phyloP scores from a whole-genome alignment of 306 rosid genomes.

The Bauhinia variegata region DNA sequence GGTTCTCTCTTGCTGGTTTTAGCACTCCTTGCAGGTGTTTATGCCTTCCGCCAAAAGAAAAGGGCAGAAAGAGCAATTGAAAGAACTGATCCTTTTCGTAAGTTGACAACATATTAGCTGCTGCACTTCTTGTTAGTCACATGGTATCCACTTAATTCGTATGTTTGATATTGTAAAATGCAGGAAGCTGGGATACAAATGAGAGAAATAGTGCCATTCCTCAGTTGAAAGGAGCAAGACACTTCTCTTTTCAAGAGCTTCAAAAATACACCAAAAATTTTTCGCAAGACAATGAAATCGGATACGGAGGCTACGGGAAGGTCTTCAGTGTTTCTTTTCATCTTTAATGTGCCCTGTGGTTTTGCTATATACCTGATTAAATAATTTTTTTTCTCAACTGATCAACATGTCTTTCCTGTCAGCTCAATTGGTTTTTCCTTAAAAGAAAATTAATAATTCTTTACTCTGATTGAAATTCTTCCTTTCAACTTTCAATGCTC shows the following conservation, averaged over 20 bases:
- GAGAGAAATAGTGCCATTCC: conserved; percentile 34
- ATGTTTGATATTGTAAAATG: neutral
- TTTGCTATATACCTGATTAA: too few relatives aligned
- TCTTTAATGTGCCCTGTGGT: too few relatives aligned
- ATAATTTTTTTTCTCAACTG: too few relatives aligned
- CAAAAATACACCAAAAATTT: conserved; percentile 43
- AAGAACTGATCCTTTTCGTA: conserved; percentile 42
- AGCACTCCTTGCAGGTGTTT: conserved; percentile 37
- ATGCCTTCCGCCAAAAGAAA: conserved; percentile 42
- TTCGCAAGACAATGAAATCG: conserved; percentile 41
- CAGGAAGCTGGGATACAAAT: conserved; percentile 27
- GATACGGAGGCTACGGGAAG: conserved; percentile 57
- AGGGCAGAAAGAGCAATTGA: conserved; percentile 32
- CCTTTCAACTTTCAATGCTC: too few relatives aligned
- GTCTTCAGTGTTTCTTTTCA: conserved; percentile 4
- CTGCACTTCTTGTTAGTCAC: neutral
- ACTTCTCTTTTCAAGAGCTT: conserved; percentile 51
- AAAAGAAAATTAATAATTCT: too few relatives aligned
- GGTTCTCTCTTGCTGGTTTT: conserved; percentile 35
- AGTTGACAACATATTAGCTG: neutral
- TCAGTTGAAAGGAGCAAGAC: conserved; percentile 44
- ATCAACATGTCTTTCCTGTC: too few relatives aligned
- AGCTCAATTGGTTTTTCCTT: too few relatives aligned
- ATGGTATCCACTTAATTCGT: neutral
- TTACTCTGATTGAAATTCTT: too few relatives aligned